A percentile compares a stretch with the other conserved stretches of the same genome.
Conservation (phyloP, 2,329 filamentous ascomycete genomes). For the Calonectria multiphialidica region DNA sequence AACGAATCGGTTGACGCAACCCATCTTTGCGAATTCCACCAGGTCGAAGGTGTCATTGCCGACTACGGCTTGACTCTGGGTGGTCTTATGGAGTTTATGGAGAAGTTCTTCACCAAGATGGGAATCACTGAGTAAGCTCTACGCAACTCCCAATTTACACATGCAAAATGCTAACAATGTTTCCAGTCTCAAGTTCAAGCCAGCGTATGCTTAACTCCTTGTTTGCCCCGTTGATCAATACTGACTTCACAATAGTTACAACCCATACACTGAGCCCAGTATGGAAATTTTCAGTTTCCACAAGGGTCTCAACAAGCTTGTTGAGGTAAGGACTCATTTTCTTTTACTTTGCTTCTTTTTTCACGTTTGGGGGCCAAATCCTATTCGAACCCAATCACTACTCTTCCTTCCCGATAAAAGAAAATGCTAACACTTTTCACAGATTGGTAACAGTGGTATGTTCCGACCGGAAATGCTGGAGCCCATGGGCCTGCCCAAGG, state of each 20-base stretch:
- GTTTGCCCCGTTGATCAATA: not conserved
- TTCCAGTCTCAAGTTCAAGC: slow-evolving; percentile 86
- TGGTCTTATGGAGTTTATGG: slow-evolving; percentile 92
- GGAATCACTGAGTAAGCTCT: slow-evolving; percentile 70
- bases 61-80: slow-evolving; percentile 95
- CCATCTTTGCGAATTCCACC: slow-evolving; percentile 97
- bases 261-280: slow-evolving; percentile 93
- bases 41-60: slow-evolving; percentile 98
- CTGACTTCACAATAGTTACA: slow-evolving; percentile 64
- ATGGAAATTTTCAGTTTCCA: slow-evolving; percentile 99
- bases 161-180: not conserved
- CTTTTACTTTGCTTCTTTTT: not conserved
- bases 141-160: not conserved
- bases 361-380: not conserved
- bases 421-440: slow-evolving; percentile 5
- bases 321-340: slow-evolving; percentile 65
- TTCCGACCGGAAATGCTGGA: slow-evolving; percentile 98
- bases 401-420: not conserved
- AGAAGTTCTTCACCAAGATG: slow-evolving; percentile 97
- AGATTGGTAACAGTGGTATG: slow-evolving; percentile 97
- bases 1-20: slow-evolving; percentile 98
- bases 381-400: not conserved
- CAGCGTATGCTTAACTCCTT: slow-evolving; percentile 62
- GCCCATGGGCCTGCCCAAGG: slow-evolving; percentile 91
- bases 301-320: slow-evolving; percentile 87